A percentile compares a stretch with the other conserved stretches of the same genome.
phyloP scores from a whole-genome alignment of 768 basidiomycete genomes.

The Russula virescens region DNA sequence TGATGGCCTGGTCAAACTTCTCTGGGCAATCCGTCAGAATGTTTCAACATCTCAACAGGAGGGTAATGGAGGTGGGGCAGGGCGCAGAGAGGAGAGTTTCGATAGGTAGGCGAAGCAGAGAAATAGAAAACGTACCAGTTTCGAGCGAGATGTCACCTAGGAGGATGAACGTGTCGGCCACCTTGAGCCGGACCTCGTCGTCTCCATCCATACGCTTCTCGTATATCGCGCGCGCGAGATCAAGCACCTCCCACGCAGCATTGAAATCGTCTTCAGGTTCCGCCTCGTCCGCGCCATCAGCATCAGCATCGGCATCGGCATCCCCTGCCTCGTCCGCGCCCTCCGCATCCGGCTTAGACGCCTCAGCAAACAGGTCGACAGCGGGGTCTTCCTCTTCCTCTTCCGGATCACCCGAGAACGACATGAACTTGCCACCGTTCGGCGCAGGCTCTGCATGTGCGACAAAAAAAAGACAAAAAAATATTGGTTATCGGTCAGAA shows the following conservation, averaged over 20 bases:
- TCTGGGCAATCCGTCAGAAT: slow-evolving; percentile 44
- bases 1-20: slow-evolving; percentile 92
- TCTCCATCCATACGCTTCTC: slow-evolving; percentile 56
- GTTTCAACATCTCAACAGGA: no score
- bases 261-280: slow-evolving; percentile 98
- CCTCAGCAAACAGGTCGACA: slow-evolving; percentile 61
- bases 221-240: slow-evolving; percentile 85
- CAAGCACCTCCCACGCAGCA: slow-evolving; percentile 96
- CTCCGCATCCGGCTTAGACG: slow-evolving; percentile 42
- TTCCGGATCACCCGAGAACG: slow-evolving; percentile 77
- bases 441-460: slow-evolving; percentile 28
- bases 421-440: slow-evolving; percentile 54
- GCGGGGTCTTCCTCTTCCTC: slow-evolving; percentile 48
- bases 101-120: background rate
- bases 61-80: background rate
- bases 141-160: slow-evolving; percentile 97
- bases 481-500: no score
- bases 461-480: background rate
- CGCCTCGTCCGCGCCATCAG: slow-evolving; percentile 53
- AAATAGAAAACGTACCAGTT: slow-evolving; percentile 57
- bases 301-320: slow-evolving; percentile 52
- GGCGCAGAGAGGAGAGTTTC: background rate
- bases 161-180: slow-evolving; percentile 86
- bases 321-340: slow-evolving; percentile 45
- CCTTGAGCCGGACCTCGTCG: slow-evolving; percentile 64